Conservation (phyloP, 2,329 filamentous ascomycete species). For the Coniochaeta sp. region DNA sequence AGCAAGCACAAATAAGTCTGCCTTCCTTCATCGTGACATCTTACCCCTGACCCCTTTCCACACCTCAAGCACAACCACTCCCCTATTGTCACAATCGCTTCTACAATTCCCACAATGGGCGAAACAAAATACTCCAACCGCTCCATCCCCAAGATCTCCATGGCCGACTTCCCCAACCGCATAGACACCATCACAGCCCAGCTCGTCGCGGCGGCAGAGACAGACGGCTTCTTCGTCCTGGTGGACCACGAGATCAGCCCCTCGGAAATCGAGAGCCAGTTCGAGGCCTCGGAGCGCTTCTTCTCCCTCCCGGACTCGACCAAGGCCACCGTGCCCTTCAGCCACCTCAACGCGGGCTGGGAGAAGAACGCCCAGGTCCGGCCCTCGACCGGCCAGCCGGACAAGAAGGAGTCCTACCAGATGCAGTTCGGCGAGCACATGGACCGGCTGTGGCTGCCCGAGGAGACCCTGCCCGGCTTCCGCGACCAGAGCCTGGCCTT, state of each 20-base stretch:
- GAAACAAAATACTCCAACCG: slow-evolving; percentile 1
- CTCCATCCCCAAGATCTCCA: slow-evolving; percentile 4
- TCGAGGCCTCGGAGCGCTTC: slow-evolving; percentile 41
- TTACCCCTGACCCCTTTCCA: background rate
- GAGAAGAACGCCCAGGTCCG: slow-evolving; percentile 51
- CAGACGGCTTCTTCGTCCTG: slow-evolving; percentile 53
- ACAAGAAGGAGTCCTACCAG: slow-evolving; percentile 56
- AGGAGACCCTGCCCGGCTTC: slow-evolving; percentile 41
- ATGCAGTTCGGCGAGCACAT: slow-evolving; percentile 52
- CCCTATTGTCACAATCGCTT: background rate
- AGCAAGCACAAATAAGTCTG: background rate
- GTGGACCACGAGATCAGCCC: slow-evolving; percentile 45
- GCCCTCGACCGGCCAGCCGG: slow-evolving; percentile 49
- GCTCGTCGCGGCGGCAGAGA: slow-evolving; percentile 46
- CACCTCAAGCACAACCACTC: slow-evolving; percentile 2
- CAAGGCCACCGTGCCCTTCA: slow-evolving; percentile 48
- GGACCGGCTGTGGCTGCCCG: slow-evolving; percentile 42
- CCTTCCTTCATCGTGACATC: background rate
- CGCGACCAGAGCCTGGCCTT: slow-evolving; percentile 34
- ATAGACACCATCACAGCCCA: slow-evolving; percentile 1
- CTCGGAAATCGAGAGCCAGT: slow-evolving; percentile 42
- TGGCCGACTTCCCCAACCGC: slow-evolving; percentile 2
- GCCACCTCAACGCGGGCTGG: slow-evolving; percentile 50
- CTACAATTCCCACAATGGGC: background rate
- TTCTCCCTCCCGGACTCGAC: slow-evolving; percentile 42